phyloP scores from a whole-genome alignment of 2,329 filamentous ascomycete genomes.

The Neurospora crassa region DNA sequence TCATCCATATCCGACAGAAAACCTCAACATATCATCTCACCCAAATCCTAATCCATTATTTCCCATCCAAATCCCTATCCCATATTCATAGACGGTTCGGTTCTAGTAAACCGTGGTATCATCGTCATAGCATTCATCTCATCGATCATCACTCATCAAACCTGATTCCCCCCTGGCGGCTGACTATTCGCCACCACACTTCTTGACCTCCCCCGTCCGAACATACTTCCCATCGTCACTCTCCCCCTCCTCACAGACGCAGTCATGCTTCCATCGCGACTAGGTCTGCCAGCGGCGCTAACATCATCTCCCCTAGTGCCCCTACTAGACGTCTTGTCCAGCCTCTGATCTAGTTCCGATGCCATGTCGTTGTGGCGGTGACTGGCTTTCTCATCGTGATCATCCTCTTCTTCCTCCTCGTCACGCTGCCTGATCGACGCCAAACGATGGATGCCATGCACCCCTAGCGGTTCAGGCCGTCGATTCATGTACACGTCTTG shows the following conservation, averaged over 20 bases:
- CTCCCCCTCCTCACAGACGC: slow-evolving; percentile 1
- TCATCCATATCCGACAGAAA: neutral
- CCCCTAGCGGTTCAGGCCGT: slow-evolving; percentile 8
- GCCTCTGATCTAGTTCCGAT: slow-evolving; percentile 2
- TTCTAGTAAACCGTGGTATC: neutral
- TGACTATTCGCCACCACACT: neutral
- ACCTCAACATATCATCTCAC: neutral
- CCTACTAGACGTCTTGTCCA: slow-evolving; percentile 10
- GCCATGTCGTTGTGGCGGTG: neutral
- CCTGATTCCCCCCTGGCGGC: neutral
- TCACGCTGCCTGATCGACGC: slow-evolving; percentile 15
- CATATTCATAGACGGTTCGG: neutral
- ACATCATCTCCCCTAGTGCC: neutral
- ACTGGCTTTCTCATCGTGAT: neutral
- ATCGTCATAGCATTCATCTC: neutral
- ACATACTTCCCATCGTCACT: neutral
- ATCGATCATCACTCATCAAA: neutral
- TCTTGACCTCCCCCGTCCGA: neutral
- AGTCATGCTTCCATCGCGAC: slow-evolving; percentile 7
- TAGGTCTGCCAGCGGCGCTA: neutral
- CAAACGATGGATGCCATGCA: slow-evolving; percentile 5
- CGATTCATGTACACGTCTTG: slow-evolving; percentile 19
- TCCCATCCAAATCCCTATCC: fast-evolving
- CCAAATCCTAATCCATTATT: neutral
- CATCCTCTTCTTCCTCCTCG: slow-evolving; percentile 11